Conservation (phyloP, 2,329 filamentous ascomycete species). For the Alternaria consortialis region DNA sequence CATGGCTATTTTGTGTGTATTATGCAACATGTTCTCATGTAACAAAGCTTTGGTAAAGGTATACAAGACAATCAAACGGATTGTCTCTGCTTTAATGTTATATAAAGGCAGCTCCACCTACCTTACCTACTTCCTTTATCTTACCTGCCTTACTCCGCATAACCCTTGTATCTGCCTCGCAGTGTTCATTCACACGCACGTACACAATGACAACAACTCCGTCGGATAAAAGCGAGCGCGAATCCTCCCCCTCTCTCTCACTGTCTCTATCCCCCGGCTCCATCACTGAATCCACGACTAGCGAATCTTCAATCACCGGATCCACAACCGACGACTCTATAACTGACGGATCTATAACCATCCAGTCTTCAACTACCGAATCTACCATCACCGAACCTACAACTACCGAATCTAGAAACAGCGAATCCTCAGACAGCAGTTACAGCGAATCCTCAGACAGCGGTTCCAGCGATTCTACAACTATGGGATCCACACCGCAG, state of each 20-base stretch:
- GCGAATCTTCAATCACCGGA: background rate
- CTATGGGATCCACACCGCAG: background rate
- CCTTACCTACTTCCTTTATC: background rate
- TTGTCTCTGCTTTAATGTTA: background rate
- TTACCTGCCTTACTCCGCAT: background rate
- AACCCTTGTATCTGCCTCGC: background rate
- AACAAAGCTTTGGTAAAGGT: no score
- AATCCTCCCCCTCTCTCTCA: background rate
- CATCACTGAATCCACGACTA: background rate
- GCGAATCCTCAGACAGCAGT: background rate
- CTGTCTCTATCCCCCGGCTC: background rate
- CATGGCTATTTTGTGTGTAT: background rate
- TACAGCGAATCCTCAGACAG: background rate
- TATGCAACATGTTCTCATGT: background rate
- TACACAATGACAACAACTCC: background rate
- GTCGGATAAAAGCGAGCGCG: background rate
- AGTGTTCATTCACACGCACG: background rate
- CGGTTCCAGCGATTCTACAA: background rate
- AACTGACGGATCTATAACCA: background rate
- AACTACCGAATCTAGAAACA: background rate
- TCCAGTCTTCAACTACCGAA: background rate
- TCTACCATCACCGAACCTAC: background rate
- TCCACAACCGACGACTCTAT: background rate
- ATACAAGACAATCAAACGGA: background rate
- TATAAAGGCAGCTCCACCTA: background rate